phyloP scores from a whole-genome alignment of 495 filamentous ascomycete species.

The Podospora australis region DNA sequence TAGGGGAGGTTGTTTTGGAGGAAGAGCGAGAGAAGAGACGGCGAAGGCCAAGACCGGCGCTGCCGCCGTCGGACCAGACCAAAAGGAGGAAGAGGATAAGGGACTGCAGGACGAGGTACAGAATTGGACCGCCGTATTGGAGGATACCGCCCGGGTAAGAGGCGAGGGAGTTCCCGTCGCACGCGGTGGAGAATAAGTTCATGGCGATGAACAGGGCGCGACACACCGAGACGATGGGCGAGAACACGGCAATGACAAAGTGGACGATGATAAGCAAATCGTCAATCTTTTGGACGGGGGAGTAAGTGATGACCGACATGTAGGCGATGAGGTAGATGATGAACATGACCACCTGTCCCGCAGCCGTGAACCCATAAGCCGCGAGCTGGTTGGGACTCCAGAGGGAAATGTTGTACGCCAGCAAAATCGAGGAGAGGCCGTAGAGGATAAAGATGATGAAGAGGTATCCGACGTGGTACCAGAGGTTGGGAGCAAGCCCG shows the following conservation, averaged over 20 bases:
- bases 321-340: slow-evolving; percentile 73
- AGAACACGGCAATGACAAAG: slow-evolving; percentile 59
- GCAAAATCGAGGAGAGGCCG: slow-evolving; percentile 61
- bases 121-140: slow-evolving; percentile 71
- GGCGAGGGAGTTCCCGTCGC: slow-evolving; percentile 53
- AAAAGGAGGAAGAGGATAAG: slow-evolving; percentile 59
- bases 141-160: slow-evolving; percentile 63
- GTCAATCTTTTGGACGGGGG: slow-evolving; percentile 55
- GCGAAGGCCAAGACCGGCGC: slow-evolving; percentile 42
- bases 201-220: slow-evolving; percentile 66
- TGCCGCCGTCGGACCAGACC: slow-evolving; percentile 66
- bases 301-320: slow-evolving; percentile 61
- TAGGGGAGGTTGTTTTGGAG: not conserved
- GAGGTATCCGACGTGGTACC: slow-evolving; percentile 69
- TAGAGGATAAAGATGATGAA: slow-evolving; percentile 72
- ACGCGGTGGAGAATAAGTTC: slow-evolving; percentile 71
- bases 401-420: slow-evolving; percentile 68
- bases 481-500: slow-evolving; percentile 47
- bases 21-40: slow-evolving; percentile 25
- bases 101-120: slow-evolving; percentile 66
- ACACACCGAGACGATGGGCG: slow-evolving; percentile 62
- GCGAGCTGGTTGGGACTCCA: slow-evolving; percentile 41
- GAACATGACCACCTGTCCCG: slow-evolving; percentile 65
- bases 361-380: slow-evolving; percentile 55
- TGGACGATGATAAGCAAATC: slow-evolving; percentile 53